Evolutionary conservation across 1,284 basidiomycete species (phyloP).

Genomic region (Fomitopsis pinicola): DNA sequence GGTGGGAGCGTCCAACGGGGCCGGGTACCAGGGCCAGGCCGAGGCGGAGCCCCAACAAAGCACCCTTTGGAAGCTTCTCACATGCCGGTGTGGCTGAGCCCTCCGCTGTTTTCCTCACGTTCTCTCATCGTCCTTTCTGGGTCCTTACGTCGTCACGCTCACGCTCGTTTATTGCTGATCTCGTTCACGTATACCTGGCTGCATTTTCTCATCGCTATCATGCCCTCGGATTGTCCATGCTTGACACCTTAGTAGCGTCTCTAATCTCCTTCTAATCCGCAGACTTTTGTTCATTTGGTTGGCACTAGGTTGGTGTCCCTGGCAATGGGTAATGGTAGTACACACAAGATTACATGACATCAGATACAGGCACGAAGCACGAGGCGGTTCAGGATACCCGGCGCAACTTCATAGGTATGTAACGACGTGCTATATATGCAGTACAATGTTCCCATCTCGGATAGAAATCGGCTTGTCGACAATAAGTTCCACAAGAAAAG

Average conservation of each 20-base stretch:
- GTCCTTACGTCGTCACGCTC: constrained; percentile 5
- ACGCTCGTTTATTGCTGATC: constrained; percentile 9
- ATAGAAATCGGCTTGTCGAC: too few relatives aligned
- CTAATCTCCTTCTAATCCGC: constrained; percentile 7
- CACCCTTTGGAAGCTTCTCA: constrained; percentile 62
- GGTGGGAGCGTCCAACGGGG: constrained; percentile 57
- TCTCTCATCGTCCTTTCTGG: constrained; percentile 16
- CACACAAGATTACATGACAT: neutral
- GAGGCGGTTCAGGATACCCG: neutral
- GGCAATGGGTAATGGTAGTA: constrained; percentile 1
- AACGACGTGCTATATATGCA: neutral
- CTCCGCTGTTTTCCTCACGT: constrained; percentile 11
- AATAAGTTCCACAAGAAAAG: too few relatives aligned
- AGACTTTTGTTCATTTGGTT: neutral
- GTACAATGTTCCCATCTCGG: neutral
- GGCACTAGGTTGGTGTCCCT: constrained; percentile 3
- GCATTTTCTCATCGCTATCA: constrained; percentile 18
- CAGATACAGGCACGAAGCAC: neutral
- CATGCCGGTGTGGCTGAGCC: constrained; percentile 66
- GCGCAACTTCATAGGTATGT: neutral
- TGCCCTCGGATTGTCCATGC: neutral
- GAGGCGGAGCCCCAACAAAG: constrained; percentile 52
- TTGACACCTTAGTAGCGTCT: neutral
- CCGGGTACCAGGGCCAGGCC: constrained; percentile 54
- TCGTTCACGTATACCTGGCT: constrained; percentile 11